Base-by-base conservation (phyloP, 2,329 filamentous ascomycete genomes). In the Trichophyton benhamiae region DNA sequence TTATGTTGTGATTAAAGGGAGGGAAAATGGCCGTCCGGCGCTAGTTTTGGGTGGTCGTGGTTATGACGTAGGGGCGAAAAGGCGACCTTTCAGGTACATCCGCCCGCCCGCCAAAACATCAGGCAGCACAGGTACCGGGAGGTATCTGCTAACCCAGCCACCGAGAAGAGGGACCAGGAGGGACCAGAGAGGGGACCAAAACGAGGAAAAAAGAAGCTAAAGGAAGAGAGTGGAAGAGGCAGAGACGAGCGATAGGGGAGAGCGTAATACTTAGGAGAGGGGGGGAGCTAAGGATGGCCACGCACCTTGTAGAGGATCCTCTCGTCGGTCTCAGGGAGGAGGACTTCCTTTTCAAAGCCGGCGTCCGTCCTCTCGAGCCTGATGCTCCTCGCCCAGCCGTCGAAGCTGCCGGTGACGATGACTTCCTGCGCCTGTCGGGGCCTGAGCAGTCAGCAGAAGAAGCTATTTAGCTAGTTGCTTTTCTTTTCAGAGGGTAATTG, bases 231-330 rank as follows among this genome's bases (percentile, higher is more conserved):
- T 8, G 25, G 25, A 38, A 25, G 22, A 55, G 30, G 27, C 8
- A 25, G 20, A 17, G 44, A 36, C 3, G 30, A 15, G 17, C 30
- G 36, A 22, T 3, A 25, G 33, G 30, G 42, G 2, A 33, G 22
- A 25, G 17, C n/a, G n/a, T n/a, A n/a, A n/a, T n/a, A n/a, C n/a
- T n/a, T n/a, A n/a, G n/a, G n/a, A 30, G 25, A 27, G 42, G 22
- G 11, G n/a, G 49, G 27, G 27, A 7, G 1, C 6, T 7, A 30
- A 30, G 27, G 27, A 30, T 20, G 27, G 27, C 27, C 36, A 49
- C 30, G n/a, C 79, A 96, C 92, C 89, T 99, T 99, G 85, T 96
- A 99, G 72, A 87, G 86, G 68, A 95, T 87, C 78, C 94, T 96
- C 65, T 86, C 79, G 57, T 79, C 77, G 55, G 11, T 83, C 78